Evolutionary conservation across 2,329 filamentous ascomycete genomes (phyloP), one percentile per base, ranked within the genome.

Genomic region (Clonostachys byssicola): DNA sequence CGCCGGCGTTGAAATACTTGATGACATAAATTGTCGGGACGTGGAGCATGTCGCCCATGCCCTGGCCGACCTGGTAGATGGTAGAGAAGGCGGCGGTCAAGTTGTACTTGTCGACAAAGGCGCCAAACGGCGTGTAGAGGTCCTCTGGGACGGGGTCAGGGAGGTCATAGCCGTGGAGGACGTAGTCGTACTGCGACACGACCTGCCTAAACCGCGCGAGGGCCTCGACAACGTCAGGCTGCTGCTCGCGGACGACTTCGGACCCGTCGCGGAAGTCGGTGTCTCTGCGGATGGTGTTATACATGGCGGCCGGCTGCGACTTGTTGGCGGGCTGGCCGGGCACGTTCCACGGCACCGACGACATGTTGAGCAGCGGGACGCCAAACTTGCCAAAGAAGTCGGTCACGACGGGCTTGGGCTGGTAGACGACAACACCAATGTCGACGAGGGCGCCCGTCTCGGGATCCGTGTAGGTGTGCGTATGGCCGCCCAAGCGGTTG

Each of bases 71-170:
- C 5, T 47, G 47, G 45, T 52, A 63, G 3, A 68, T 58, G 17
- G 59, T 51, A 6, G 56, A 56, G 0, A 71, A 58, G 3, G 65
- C 54, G n/a, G 66, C 54, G 16, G 59, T 54, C 9, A 77, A 54
- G 30, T 60, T 52, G 51, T 73, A 66, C 50, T 73, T 72, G 17
- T 60, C 52, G 6, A 69, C 56, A 47, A 73, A 72, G 6, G 70
- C 59, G 3, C 66, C 62, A 40, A 67, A 74, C 0, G 71, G 62
- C 0, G 70, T 50, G 6, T 66, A 50, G 1, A 77, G 54, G 39
- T 75, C 73, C 33, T 64, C 58, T 0, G 72, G 70, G 3, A 75
- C 65, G 13, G 63, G 60, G 14, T 64, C 50, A 1, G 72, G 68
- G 0, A 78, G 12, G 20, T 42, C 18, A 16, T 34, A 43, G 34